A percentile compares a stretch with the other conserved stretches of the same genome.
Evolutionary conservation across 225 moss, liverwort and hornwort species (phyloP).

Genomic region (Sphagnum contortum): DNA sequence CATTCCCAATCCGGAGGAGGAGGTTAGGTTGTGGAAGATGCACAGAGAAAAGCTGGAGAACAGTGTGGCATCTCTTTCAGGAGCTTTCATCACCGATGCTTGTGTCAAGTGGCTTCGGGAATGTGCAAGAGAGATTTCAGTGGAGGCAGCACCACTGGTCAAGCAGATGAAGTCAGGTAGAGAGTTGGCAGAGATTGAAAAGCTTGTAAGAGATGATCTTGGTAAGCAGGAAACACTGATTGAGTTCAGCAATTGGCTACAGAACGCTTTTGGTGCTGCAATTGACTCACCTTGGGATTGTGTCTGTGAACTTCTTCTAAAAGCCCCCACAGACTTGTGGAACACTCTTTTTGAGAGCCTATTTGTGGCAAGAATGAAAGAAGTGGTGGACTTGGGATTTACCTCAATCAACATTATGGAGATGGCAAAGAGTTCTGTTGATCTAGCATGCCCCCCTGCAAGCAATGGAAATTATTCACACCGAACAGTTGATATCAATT

Average conservation of each 20-base stretch:
- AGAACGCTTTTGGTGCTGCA: conserved; percentile 66
- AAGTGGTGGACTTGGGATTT: conserved; percentile 49
- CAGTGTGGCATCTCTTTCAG: conserved; percentile 65
- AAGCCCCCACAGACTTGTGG: conserved; percentile 75
- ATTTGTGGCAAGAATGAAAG: conserved; percentile 75
- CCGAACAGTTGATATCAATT: conserved; percentile 19
- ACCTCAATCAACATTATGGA: conserved; percentile 36
- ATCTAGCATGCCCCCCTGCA: conserved; percentile 10
- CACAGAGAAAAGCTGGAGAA: conserved; percentile 77
- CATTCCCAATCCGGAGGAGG: conserved; percentile 81
- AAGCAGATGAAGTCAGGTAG: conserved; percentile 50
- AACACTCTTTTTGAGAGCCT: conserved; percentile 66
- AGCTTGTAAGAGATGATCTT: conserved; percentile 55
- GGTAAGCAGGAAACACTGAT: conserved; percentile 54
- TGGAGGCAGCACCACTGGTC: conserved; percentile 55
- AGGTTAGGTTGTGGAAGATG: conserved; percentile 67
- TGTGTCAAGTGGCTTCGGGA: conserved; percentile 72
- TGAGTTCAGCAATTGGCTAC: conserved; percentile 71
- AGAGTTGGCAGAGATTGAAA: conserved; percentile 65
- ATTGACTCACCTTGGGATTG: conserved; percentile 93
- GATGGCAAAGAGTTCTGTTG: conserved; percentile 43
- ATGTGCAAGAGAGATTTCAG: conserved; percentile 60
- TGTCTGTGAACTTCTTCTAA: conserved; percentile 74
- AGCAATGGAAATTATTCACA: conserved; percentile 10
- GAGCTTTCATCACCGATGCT: conserved; percentile 52